Conservation (phyloP, 352 stramenopile species). For the Pythium brachiatum region DNA sequence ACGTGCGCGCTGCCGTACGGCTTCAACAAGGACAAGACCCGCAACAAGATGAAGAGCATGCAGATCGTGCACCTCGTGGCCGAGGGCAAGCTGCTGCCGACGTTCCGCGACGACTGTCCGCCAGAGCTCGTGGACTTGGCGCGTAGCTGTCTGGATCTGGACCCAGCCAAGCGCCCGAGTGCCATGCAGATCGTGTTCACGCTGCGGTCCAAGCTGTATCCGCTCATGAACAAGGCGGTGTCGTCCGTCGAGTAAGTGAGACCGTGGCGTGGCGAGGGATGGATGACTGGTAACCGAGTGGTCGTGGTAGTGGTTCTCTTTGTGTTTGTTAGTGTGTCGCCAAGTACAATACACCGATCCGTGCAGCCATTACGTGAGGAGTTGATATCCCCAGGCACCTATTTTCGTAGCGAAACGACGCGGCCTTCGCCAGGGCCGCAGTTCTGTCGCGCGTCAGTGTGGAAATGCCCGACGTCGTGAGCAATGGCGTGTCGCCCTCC, state of each 20-base stretch:
- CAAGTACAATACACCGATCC: slow-evolving; percentile 5
- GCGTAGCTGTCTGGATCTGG: slow-evolving; percentile 56
- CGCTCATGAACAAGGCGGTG: slow-evolving; percentile 25
- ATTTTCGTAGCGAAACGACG: background rate
- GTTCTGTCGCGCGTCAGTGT: too few species aligned
- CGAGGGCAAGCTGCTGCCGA: slow-evolving; percentile 70
- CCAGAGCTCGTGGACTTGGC: slow-evolving; percentile 50
- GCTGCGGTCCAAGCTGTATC: slow-evolving; percentile 51
- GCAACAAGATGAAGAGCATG: slow-evolving; percentile 76
- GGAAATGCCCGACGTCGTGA: background rate
- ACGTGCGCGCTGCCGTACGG: slow-evolving; percentile 71
- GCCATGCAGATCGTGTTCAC: slow-evolving; percentile 70
- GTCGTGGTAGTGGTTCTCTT: background rate
- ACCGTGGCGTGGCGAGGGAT: too few species aligned
- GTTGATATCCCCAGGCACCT: background rate
- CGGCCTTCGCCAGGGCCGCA: background rate
- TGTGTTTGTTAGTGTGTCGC: slow-evolving; percentile 3
- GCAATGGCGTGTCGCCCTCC: background rate
- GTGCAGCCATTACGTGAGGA: background rate
- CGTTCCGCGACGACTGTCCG: slow-evolving; percentile 66
- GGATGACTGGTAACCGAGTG: too few species aligned
- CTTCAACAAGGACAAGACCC: slow-evolving; percentile 47
- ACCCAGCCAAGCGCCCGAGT: slow-evolving; percentile 56
- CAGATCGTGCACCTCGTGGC: slow-evolving; percentile 82
- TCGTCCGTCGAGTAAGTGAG: slow-evolving; percentile 13